Evolutionary conservation across 345 rosid species (phyloP), one percentile per base, ranked within the genome.

Genomic region (Eucalyptus sp.): DNA sequence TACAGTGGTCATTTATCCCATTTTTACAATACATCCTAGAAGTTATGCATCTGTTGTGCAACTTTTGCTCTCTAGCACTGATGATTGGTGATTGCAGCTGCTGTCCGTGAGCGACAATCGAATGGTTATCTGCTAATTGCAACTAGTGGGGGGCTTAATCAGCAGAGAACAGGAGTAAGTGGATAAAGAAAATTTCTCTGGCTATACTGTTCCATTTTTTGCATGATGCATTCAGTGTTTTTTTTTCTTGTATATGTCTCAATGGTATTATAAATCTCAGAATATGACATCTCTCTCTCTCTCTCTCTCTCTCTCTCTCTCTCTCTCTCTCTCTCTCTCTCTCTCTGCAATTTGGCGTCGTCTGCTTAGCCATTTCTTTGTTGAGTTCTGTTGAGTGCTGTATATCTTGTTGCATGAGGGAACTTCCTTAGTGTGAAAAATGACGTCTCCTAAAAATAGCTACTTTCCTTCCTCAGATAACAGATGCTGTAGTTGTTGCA

Each of bases 81-180:
- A 88, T 58, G 46, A 83, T 92, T 79, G 89, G 90, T 87, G 43
- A 84, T 33, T 88, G 88, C 92, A 98, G 99, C 95, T 96, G 98
- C 95, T 81, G 89, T 88, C 86, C 94, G 87, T 50, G 96, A 94
- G 90, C 92, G 87, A 44, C 90, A 91, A 12, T 97, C 99, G 37
- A 96, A 95, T 94, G 99, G 99, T 41, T 98, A 97, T 95, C 91
- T 97, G 95, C 99, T 98, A 87, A 95, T 98, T 91, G 99, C 98
- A 81, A 96, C 99, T 87, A 98, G 99, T 91, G 99, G 99, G 88
- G 99, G 99, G 87, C 91, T 98, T 80, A 98, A 98, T 90, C 99
- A 98, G 93, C 99, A 98, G 94, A 96, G 99, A 92, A 98, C 99
- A 79, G 99, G 99, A 92, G 99, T 98, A 95, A 95, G 99, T 94